These are phyloP conservation scores for Monosporascus sp. DNA, from an alignment of 2,329 filamentous ascomycete species.

Conservation along the genomic window DNA sequence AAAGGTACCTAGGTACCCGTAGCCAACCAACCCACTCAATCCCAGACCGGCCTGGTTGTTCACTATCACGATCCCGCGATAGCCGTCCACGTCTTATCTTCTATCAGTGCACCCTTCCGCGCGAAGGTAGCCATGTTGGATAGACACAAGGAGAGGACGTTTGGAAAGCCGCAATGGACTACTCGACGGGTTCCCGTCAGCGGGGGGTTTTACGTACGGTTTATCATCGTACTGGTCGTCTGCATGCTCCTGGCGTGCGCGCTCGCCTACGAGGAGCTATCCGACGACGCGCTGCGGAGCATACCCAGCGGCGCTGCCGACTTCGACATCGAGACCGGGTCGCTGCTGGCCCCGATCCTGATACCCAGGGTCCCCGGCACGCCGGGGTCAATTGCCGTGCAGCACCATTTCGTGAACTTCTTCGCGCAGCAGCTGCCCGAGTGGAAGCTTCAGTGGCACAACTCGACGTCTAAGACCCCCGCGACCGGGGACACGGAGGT, in stretches of 20 bases:
- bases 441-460: constrained; percentile 81
- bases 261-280: constrained; percentile 49
- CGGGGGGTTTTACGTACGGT: not conserved
- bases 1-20: not conserved
- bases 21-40: not conserved
- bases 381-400: constrained; percentile 63
- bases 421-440: constrained; percentile 68
- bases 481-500: constrained; percentile 64
- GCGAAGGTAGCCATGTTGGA: too few species aligned
- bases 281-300: constrained; percentile 65
- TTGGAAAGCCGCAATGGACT: not conserved
- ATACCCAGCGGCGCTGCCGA: constrained; percentile 69
- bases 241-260: constrained; percentile 19
- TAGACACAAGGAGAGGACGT: too few species aligned
- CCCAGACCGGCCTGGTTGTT: not conserved
- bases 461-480: constrained; percentile 82
- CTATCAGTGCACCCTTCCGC: too few species aligned
- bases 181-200: not conserved
- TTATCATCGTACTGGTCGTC: not conserved
- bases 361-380: constrained; percentile 86
- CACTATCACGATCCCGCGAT: not conserved
- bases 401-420: constrained; percentile 79
- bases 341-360: constrained; percentile 79
- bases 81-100: not conserved
- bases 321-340: constrained; percentile 72